Base-by-base conservation (phyloP, 371 early-diverging fungal genomes). In the Mortierella sp. region DNA sequence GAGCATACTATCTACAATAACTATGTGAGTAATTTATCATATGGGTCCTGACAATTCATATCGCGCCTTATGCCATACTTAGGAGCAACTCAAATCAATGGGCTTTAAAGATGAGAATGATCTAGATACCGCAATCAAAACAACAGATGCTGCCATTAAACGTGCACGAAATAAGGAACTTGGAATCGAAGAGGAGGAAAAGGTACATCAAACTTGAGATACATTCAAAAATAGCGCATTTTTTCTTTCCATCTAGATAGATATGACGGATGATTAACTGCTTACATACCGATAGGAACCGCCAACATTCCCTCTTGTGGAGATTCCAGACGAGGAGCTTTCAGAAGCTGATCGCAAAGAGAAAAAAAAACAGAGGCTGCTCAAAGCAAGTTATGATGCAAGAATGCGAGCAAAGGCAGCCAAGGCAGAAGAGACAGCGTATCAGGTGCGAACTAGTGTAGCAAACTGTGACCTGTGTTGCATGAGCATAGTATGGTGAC, bases 381-480 rank as follows among this genome's bases (percentile, higher is more conserved):
- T 96, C 68, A 95, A 95, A 72, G 95, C 93, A 8, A 89, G 91
- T 22, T 89, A 91, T 61, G 97, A 96, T 56, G 95, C 95, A 0
- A 88, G 96, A 54, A 90, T 92, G 78, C 85, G 94, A 13, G 90
- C 90, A n/a, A 88, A 91, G 47, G 84, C 83, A 28, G 96, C 93
- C 29, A 94, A 94, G 75, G 94, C 95, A 63, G 93, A 93, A 64
- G 95, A 95, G 45, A 76, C 85, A 32, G 83, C 80, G 19, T 77
- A 78, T 49, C 88, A 91, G 83, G 87, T 87, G 82, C 53, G 15
- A 31, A 32, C 2, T 0, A 12, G 22, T 51, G 53, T 61, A 9
- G 17, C 49, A 37, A 35, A 12, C 29, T 19, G 40, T 63, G 17
- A 4, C 22, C 31, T 37, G 3, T 22, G 47, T 17, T 29, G 8